Conservation (phyloP, 164 flowering plant genomes). For the Saururus chinensis region DNA sequence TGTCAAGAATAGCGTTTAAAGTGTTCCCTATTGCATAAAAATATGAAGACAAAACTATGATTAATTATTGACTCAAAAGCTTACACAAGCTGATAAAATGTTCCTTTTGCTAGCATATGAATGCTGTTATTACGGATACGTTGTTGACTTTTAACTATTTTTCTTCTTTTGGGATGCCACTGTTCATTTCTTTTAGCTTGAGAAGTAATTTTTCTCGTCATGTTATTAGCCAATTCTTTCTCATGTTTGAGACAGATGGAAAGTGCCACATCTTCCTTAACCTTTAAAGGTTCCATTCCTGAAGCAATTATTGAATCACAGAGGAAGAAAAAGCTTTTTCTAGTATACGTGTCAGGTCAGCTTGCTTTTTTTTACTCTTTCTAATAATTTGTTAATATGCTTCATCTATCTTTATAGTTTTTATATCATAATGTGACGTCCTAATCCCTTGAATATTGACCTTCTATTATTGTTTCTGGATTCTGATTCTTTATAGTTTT, state of each 20-base stretch:
- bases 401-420: too few species aligned
- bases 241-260: conserved; percentile 41
- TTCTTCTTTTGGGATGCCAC: too few species aligned
- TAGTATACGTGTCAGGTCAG: conserved; percentile 66
- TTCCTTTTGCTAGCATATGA: too few species aligned
- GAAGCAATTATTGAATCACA: conserved; percentile 67
- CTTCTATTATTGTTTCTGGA: neutral
- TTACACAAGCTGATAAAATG: too few species aligned
- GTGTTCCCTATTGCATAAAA: too few species aligned
- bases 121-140: too few species aligned
- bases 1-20: too few species aligned
- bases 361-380: neutral
- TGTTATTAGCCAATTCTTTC: neutral
- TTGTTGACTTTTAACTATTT: too few species aligned
- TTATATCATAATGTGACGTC: neutral
- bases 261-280: conserved; percentile 31
- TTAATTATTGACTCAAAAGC: too few species aligned
- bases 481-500: neutral
- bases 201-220: too few species aligned
- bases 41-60: too few species aligned
- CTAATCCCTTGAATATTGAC: neutral
- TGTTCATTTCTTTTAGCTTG: too few species aligned
- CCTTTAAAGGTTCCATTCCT: conserved; percentile 51
- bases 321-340: conserved; percentile 54
- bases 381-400: neutral